Evolutionary conservation across 208 protist genomes (phyloP).

Genomic region (Trypanosoma conorhini): DNA sequence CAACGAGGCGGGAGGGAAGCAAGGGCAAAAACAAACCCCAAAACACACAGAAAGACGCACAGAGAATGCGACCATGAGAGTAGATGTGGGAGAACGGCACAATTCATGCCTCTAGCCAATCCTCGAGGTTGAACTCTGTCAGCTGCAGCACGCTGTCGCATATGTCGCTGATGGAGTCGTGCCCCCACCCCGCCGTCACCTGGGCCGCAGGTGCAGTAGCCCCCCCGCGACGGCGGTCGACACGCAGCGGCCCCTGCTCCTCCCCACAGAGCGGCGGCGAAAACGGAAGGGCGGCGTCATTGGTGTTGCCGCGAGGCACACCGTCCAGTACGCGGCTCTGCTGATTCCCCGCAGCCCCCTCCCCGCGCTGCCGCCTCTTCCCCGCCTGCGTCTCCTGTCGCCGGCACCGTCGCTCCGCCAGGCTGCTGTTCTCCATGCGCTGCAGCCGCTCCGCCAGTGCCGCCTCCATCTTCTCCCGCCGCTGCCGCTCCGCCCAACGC

Average conservation of each 20-base stretch:
- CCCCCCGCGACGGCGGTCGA: not conserved
- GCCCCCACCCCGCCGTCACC: not conserved
- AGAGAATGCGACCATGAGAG: not conserved
- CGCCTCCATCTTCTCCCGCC: slow-evolving; percentile 47
- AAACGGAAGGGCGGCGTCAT: not conserved
- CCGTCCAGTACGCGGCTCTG: not conserved
- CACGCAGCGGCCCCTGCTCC: not conserved
- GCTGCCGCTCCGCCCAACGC: slow-evolving; percentile 39
- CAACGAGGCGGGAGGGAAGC: no score
- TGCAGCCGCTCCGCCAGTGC: slow-evolving; percentile 39
- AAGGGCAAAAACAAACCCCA: not conserved
- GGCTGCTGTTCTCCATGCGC: slow-evolving; percentile 16
- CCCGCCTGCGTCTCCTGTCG: not conserved
- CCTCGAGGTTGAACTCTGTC: slow-evolving; percentile 53
- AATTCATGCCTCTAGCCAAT: slow-evolving; percentile 41
- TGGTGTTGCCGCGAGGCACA: not conserved
- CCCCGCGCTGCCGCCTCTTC: not conserved
- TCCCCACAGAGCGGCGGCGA: not conserved
- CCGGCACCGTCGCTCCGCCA: not conserved
- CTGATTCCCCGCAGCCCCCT: not conserved
- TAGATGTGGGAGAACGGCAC: not conserved
- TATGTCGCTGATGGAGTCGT: slow-evolving; percentile 4
- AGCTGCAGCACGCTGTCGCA: slow-evolving; percentile 26
- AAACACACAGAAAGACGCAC: slow-evolving; percentile 16
- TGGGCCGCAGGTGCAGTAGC: not conserved